phyloP scores from a whole-genome alignment of 2,329 filamentous ascomycete species.

The Phialophora verrucosa region DNA sequence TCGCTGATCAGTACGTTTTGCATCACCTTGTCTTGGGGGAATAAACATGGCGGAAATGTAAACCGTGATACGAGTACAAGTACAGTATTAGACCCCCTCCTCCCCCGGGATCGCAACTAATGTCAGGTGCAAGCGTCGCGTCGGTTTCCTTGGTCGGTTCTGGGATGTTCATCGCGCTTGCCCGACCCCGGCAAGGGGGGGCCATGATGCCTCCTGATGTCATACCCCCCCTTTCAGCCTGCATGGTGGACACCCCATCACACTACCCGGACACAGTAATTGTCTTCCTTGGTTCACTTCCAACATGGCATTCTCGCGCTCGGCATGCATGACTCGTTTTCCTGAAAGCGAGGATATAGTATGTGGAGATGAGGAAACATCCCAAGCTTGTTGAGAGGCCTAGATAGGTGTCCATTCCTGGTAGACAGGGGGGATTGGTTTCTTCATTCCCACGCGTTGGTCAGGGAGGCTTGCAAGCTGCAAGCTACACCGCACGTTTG shows the following conservation, averaged over 20 bases:
- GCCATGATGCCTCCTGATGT: not conserved
- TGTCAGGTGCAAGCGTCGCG: not conserved
- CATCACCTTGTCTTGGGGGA: not conserved
- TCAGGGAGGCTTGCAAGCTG: not conserved
- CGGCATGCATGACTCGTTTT: not conserved
- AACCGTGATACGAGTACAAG: not conserved
- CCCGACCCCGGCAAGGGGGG: not conserved
- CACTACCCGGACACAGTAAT: not conserved
- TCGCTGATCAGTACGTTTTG: not conserved
- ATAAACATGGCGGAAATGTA: not conserved
- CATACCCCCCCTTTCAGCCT: not conserved
- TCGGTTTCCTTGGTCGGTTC: not conserved
- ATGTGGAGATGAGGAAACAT: not conserved
- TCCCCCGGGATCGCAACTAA: not conserved
- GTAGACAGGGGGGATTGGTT: no score
- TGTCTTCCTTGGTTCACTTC: not conserved
- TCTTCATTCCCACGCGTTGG: not conserved
- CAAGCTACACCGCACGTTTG: no score
- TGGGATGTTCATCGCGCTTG: not conserved
- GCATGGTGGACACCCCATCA: not conserved
- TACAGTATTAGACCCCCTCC: not conserved
- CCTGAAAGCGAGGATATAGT: not conserved
- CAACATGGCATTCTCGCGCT: not conserved
- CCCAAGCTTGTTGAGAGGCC: not conserved
- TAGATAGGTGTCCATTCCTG: not conserved